These are phyloP conservation scores for Westerdykella ornata DNA, from an alignment of 2,329 filamentous ascomycete species.

Conservation along the genomic window DNA sequence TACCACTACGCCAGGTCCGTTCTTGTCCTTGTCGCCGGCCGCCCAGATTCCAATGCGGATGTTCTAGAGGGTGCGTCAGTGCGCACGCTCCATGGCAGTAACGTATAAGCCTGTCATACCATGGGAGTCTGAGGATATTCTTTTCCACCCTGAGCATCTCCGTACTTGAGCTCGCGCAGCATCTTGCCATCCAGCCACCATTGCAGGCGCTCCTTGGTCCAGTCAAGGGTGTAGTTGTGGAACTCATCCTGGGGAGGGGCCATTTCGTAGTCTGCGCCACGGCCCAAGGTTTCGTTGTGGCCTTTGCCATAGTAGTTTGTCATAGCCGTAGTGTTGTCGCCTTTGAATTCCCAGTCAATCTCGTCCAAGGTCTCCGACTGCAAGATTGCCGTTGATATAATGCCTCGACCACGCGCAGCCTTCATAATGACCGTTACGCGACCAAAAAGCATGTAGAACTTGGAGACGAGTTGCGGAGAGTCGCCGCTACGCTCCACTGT, in stretches of 20 bases:
- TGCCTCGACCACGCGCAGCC: conserved; percentile 45
- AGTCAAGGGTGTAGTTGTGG: conserved; percentile 51
- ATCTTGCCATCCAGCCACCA: conserved; percentile 59
- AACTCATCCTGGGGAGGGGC: conserved; percentile 27
- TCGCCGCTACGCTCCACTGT: conserved; percentile 63
- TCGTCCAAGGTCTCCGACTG: conserved; percentile 50
- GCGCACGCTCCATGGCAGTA: not conserved
- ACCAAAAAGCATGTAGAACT: conserved; percentile 51
- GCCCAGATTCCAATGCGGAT: conserved; percentile 65
- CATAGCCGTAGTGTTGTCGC: conserved; percentile 38
- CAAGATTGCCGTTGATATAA: conserved; percentile 47
- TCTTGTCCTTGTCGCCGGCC: conserved; percentile 47
- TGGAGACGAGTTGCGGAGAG: conserved; percentile 67
- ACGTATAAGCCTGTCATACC: conserved; percentile 14
- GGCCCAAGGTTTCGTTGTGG: conserved; percentile 48
- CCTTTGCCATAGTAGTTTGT: conserved; percentile 53
- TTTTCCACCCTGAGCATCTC: conserved; percentile 52
- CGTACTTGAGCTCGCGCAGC: conserved; percentile 56
- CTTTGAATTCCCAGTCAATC: conserved; percentile 47
- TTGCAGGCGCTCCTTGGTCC: conserved; percentile 56
- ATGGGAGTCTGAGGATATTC: conserved; percentile 68
- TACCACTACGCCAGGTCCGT: conserved; percentile 24
- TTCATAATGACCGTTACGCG: conserved; percentile 44
- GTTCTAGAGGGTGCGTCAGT: conserved; percentile 32
- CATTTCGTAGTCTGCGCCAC: conserved; percentile 35